Evolutionary conservation across 1,284 basidiomycete species (phyloP), one percentile per base, ranked within the genome.

Genomic region (Leccinum colubrinum): DNA sequence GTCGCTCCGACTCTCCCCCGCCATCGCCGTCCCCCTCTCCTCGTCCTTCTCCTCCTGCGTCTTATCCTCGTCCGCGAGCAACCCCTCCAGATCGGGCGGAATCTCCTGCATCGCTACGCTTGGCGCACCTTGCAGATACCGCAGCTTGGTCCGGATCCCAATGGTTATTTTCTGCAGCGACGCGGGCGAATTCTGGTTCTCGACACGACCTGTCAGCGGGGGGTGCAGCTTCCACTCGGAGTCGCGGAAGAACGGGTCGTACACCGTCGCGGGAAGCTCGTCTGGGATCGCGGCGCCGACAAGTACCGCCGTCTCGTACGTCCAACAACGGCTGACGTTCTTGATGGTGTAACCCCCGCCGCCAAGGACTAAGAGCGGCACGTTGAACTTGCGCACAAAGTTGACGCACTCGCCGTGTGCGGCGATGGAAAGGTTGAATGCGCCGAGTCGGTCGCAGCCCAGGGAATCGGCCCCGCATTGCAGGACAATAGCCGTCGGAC

Each of bases 391-490:
- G 69, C 96, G 90, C 62, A 98, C 94, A 75, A 96, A 98, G 70
- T 96, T 90, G 12, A 99, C 96, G 74, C 97, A 98, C 78, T 98
- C 96, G 39, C 97, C 97, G 70, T 99, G 97, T 0, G 95, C 97
- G n/a, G 94, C 92, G 66, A 98, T 98, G n/a, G 93, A 96, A 11
- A 99, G 83, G 72, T 99, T 99, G 85, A 99, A 99, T 1, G 95
- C 95, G 22, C 97, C 97, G 0, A 99, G 80, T 52, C 97, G 82
- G 75, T 99, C 97, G 66, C 94, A 93, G 1, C 97, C 97, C 4
- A 99, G 81, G 8, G 94, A 97, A 73, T 99, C 97, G 2, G 97
- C 97, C 6, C 97, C 97, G 72, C 97, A 99, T 76, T 99, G 97
- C 6, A 99, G 81, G 7, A 99, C 97, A 66, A 99, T 98, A 1